These are phyloP conservation scores for Thalassiosira sp. DNA, from an alignment of 352 stramenopile species.

Conservation along the genomic window DNA sequence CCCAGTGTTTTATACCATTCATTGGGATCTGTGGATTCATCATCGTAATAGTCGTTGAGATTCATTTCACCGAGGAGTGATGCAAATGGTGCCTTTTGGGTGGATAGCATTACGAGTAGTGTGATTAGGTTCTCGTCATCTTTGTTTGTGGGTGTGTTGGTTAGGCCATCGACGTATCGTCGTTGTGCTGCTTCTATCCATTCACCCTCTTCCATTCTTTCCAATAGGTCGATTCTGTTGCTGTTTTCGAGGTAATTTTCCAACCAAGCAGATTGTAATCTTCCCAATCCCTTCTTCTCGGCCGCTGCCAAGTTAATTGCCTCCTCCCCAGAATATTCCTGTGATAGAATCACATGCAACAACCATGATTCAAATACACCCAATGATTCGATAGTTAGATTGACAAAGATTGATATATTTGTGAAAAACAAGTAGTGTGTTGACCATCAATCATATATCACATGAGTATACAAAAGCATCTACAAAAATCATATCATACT, in stretches of 20 bases:
- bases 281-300: conserved; percentile 52
- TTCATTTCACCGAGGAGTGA: conserved; percentile 73
- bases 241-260: conserved; percentile 7
- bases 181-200: conserved; percentile 55
- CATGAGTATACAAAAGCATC: neutral
- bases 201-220: conserved; percentile 44
- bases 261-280: conserved; percentile 62
- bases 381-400: too few relatives aligned
- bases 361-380: too few relatives aligned
- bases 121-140: conserved; percentile 63
- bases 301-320: conserved; percentile 50
- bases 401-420: too few relatives aligned
- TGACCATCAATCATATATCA: too few relatives aligned
- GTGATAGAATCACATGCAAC: too few relatives aligned
- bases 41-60: conserved; percentile 72
- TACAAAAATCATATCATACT: neutral
- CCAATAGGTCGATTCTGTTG: conserved; percentile 12
- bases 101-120: conserved; percentile 41
- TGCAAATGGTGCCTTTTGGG: conserved; percentile 45
- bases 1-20: conserved; percentile 72
- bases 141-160: conserved; percentile 40
- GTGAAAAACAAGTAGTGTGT: too few relatives aligned
- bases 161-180: conserved; percentile 50
- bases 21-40: conserved; percentile 54
- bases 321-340: conserved; percentile 67